Evolutionary conservation across 2,329 filamentous ascomycete genomes (phyloP).

Genomic region (Alternaria arbusti): DNA sequence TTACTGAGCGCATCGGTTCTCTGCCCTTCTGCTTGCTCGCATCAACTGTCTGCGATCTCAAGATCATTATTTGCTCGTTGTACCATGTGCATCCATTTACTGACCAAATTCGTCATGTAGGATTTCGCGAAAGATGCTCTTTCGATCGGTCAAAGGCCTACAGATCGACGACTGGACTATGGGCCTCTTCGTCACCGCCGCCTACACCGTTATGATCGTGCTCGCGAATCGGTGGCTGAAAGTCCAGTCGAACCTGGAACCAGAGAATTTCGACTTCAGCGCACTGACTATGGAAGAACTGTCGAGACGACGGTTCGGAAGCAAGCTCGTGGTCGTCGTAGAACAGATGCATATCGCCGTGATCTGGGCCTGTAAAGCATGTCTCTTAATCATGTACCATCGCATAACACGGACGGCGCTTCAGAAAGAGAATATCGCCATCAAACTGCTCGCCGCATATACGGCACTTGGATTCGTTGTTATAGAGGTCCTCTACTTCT

Average conservation of each 20-base stretch:
- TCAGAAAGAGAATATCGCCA: constrained; percentile 34
- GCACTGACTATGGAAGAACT: constrained; percentile 48
- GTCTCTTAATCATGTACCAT: constrained; percentile 61
- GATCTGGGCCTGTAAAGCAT: constrained; percentile 61
- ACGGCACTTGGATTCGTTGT: constrained; percentile 55
- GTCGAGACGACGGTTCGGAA: constrained; percentile 35
- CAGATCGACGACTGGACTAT: constrained; percentile 66
- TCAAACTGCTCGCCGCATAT: constrained; percentile 57
- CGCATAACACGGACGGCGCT: constrained; percentile 53
- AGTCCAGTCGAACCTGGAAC: constrained; percentile 53
- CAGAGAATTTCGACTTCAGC: constrained; percentile 54
- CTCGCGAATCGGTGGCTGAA: constrained; percentile 54
- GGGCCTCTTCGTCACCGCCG: constrained; percentile 55
- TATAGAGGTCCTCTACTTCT: constrained; percentile 59
- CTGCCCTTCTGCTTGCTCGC: background rate
- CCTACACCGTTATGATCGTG: constrained; percentile 59
- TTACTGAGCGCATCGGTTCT: background rate
- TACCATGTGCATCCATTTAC: background rate
- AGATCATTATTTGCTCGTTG: background rate
- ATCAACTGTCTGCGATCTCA: background rate
- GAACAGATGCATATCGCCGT: constrained; percentile 61
- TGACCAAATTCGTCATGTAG: constrained; percentile 26
- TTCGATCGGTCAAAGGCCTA: constrained; percentile 57
- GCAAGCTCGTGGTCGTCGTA: constrained; percentile 60
- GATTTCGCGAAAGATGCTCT: constrained; percentile 53